phyloP scores from a whole-genome alignment of 2,329 filamentous ascomycete genomes.

The Orbilia quercus region DNA sequence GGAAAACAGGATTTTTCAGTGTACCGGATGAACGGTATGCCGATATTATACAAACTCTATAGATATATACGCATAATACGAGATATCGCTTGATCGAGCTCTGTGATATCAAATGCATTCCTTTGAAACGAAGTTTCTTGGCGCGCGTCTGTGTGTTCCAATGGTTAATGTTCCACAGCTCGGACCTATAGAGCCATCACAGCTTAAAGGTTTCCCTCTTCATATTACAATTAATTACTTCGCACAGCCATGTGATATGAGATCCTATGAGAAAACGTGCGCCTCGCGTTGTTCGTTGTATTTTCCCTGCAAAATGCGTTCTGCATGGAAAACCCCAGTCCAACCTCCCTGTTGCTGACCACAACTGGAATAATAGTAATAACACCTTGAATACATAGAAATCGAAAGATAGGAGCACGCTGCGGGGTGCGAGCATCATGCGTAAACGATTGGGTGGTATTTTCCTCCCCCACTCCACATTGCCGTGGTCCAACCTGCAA shows the following conservation, averaged over 20 bases:
- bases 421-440: background rate
- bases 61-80: background rate
- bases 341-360: slow-evolving; percentile 9
- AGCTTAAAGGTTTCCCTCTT: too few species aligned
- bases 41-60: too few species aligned
- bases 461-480: slow-evolving; percentile 63
- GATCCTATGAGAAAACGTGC: background rate
- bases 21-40: too few species aligned
- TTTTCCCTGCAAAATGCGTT: slow-evolving; percentile 22
- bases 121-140: background rate
- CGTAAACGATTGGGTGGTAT: slow-evolving; percentile 17
- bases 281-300: slow-evolving; percentile 36
- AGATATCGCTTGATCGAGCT: background rate
- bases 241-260: too few species aligned
- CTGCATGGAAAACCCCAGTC: slow-evolving; percentile 7
- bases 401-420: too few species aligned
- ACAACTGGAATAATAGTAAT: background rate
- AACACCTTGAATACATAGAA: too few species aligned
- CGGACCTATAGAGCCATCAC: too few species aligned
- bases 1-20: too few species aligned
- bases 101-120: background rate
- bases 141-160: background rate
- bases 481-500: slow-evolving; percentile 84
- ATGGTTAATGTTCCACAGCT: background rate
- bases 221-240: too few species aligned